These are phyloP conservation scores for Blastobotrys indianensis DNA, from an alignment of 1,139 yeast species.

Conservation along the genomic window DNA sequence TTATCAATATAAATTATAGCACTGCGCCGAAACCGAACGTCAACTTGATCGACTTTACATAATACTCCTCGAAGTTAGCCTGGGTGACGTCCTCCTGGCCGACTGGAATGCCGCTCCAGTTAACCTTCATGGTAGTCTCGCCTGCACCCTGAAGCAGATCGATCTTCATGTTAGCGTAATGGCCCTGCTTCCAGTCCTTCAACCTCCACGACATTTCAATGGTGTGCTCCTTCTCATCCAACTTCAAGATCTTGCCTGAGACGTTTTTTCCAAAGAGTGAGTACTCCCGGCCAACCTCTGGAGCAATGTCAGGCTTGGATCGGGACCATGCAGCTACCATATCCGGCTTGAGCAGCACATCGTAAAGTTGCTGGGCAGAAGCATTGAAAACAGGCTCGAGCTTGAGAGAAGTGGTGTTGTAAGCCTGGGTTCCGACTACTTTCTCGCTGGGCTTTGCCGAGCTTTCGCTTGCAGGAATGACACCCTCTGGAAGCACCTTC, in stretches of 20 bases:
- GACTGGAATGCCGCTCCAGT: conserved; percentile 85
- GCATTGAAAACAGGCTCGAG: conserved; percentile 80
- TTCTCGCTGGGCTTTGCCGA: conserved; percentile 25
- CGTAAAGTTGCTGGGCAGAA: conserved; percentile 75
- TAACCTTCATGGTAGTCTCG: conserved; percentile 75
- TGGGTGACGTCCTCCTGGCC: conserved; percentile 94
- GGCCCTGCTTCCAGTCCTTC: conserved; percentile 80
- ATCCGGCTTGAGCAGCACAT: conserved; percentile 66
- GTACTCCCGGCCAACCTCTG: conserved; percentile 57
- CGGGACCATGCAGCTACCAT: conserved; percentile 89
- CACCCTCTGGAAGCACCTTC: conserved; percentile 10
- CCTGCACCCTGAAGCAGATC: conserved; percentile 67
- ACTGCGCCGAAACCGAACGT: conserved; percentile 77
- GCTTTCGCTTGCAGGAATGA: conserved; percentile 21
- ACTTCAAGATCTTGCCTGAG: conserved; percentile 56
- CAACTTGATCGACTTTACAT: conserved; percentile 77
- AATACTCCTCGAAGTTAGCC: conserved; percentile 81
- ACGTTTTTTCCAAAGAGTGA: conserved; percentile 87
- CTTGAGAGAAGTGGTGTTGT: conserved; percentile 75
- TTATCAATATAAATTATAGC: conserved; percentile 17
- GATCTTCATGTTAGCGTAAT: conserved; percentile 63
- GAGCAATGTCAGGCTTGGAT: conserved; percentile 60
- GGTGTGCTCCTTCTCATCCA: conserved; percentile 47
- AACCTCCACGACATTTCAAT: conserved; percentile 82
- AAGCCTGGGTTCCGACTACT: conserved; percentile 42